phyloP scores from a whole-genome alignment of 352 stramenopile species.

The Phytopythium vexans region DNA sequence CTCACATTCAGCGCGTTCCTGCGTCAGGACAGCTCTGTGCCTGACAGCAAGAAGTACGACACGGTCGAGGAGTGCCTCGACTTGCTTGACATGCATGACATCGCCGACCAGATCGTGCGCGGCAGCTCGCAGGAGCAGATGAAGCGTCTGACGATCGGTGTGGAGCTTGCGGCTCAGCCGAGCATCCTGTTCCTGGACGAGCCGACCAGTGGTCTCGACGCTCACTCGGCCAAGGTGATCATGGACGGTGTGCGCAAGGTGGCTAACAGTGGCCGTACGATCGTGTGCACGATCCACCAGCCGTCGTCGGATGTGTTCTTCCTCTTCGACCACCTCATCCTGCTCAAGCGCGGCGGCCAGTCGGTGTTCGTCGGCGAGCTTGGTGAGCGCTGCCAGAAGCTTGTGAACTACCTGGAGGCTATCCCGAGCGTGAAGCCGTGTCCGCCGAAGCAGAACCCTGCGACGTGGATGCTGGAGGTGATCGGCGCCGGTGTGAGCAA shows the following conservation, averaged over 20 bases:
- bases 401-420: slow-evolving; percentile 35
- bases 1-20: slow-evolving; percentile 83
- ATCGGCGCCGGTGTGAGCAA: slow-evolving; percentile 35
- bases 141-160: slow-evolving; percentile 60
- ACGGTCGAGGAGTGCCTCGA: slow-evolving; percentile 24
- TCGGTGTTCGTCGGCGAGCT: slow-evolving; percentile 82
- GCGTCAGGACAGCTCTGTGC: slow-evolving; percentile 17
- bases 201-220: slow-evolving; percentile 47
- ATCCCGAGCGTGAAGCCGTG: slow-evolving; percentile 36
- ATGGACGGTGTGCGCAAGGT: slow-evolving; percentile 75
- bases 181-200: slow-evolving; percentile 74
- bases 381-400: slow-evolving; percentile 29
- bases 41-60: slow-evolving; percentile 14
- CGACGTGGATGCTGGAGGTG: slow-evolving; percentile 6
- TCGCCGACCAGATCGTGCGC: slow-evolving; percentile 27
- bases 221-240: slow-evolving; percentile 72
- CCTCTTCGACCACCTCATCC: slow-evolving; percentile 72
- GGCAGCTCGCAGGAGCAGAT: slow-evolving; percentile 32
- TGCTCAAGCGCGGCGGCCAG: slow-evolving; percentile 47
- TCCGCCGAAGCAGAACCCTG: slow-evolving; percentile 21
- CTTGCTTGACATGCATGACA: slow-evolving; percentile 24
- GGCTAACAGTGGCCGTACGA: slow-evolving; percentile 45
- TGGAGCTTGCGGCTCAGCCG: slow-evolving; percentile 82
- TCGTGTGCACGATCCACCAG: slow-evolving; percentile 90
- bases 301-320: slow-evolving; percentile 76